Evolutionary conservation across 1,139 yeast genomes (phyloP).

Genomic region (Saccharomyces hybrid): DNA sequence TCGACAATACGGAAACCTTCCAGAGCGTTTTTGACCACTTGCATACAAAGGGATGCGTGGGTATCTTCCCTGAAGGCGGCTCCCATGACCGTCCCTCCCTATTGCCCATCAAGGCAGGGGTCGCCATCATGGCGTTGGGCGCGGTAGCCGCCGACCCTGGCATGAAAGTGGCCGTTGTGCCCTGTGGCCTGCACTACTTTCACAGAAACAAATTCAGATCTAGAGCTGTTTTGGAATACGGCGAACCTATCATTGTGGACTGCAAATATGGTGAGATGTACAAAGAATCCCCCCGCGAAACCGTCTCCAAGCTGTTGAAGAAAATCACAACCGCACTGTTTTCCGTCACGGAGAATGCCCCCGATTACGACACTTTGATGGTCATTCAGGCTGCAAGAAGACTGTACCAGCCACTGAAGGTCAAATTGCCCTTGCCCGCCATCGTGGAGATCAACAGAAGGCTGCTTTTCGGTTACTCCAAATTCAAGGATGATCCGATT

Average conservation of each 20-base stretch:
- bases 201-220: slow-evolving; percentile 71
- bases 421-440: slow-evolving; percentile 50
- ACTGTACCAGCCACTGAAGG: slow-evolving; percentile 46
- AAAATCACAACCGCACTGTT: slow-evolving; percentile 50
- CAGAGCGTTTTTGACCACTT: slow-evolving; percentile 57
- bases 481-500: slow-evolving; percentile 50
- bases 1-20: slow-evolving; percentile 55
- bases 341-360: slow-evolving; percentile 65
- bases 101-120: slow-evolving; percentile 71
- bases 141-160: slow-evolving; percentile 55
- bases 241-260: slow-evolving; percentile 55
- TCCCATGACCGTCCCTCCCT: slow-evolving; percentile 69
- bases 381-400: slow-evolving; percentile 72
- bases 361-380: slow-evolving; percentile 68
- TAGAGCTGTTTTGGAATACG: slow-evolving; percentile 70
- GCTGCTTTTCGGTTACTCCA: slow-evolving; percentile 55
- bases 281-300: slow-evolving; percentile 46
- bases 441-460: slow-evolving; percentile 69
- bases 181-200: slow-evolving; percentile 72
- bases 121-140: slow-evolving; percentile 75
- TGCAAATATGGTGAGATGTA: slow-evolving; percentile 46
- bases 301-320: slow-evolving; percentile 51
- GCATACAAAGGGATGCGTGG: slow-evolving; percentile 49
- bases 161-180: slow-evolving; percentile 53
- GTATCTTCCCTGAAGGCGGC: slow-evolving; percentile 68